Evolutionary conservation across 495 filamentous ascomycete species (phyloP).

Genomic region (Aspergillus asperescens): DNA sequence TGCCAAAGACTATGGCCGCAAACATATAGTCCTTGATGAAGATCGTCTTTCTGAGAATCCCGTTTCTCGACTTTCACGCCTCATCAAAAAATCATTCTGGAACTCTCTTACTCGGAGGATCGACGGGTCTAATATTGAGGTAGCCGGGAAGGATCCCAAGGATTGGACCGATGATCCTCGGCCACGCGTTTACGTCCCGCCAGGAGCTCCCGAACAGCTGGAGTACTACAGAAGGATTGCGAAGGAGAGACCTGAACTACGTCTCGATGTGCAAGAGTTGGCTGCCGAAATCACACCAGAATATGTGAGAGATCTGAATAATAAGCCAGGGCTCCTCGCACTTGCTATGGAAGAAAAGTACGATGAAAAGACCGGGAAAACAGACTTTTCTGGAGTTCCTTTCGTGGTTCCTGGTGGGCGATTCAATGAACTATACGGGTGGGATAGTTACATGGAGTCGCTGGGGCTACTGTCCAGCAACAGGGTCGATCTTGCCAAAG

Average conservation of each 20-base stretch:
- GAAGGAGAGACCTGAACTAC: slow-evolving; percentile 65
- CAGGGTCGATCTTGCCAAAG: slow-evolving; percentile 76
- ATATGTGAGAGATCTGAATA: slow-evolving; percentile 67
- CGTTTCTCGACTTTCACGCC: slow-evolving; percentile 72
- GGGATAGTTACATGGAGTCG: slow-evolving; percentile 98
- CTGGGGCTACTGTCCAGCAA: slow-evolving; percentile 78
- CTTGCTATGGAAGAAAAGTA: slow-evolving; percentile 75
- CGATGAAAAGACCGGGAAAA: slow-evolving; percentile 59
- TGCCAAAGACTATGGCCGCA: slow-evolving; percentile 77
- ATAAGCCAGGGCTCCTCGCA: slow-evolving; percentile 82
- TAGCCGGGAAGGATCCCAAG: slow-evolving; percentile 81
- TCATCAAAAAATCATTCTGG: slow-evolving; percentile 90
- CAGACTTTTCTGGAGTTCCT: slow-evolving; percentile 69
- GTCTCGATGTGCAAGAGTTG: slow-evolving; percentile 78
- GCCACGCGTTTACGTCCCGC: slow-evolving; percentile 87
- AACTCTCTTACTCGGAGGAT: slow-evolving; percentile 79
- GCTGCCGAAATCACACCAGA: slow-evolving; percentile 66
- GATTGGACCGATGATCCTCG: slow-evolving; percentile 84
- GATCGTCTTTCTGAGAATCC: slow-evolving; percentile 87
- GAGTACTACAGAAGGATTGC: slow-evolving; percentile 82
- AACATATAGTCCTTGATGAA: slow-evolving; percentile 81
- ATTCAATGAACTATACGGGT: slow-evolving; percentile 96
- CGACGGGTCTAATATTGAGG: slow-evolving; percentile 79
- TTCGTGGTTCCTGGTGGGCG: slow-evolving; percentile 94
- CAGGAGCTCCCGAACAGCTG: slow-evolving; percentile 77